Evolutionary conservation across 352 stramenopile genomes (phyloP), one percentile per base, ranked within the genome.

Genomic region (Phytophthora citrophthora): DNA sequence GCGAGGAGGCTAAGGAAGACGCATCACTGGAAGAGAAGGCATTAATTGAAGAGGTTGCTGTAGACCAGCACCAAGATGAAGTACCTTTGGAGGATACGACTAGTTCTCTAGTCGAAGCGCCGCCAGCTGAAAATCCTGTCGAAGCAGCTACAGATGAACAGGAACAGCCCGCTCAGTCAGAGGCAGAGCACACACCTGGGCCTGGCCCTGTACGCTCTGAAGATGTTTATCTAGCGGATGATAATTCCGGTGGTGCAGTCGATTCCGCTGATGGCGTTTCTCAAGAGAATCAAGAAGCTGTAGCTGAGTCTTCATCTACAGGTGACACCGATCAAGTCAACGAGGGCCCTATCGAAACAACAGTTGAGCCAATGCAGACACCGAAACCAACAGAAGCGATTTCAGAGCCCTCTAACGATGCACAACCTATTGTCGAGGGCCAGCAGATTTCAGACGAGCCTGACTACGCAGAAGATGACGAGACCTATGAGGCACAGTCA

Each of bases 401-500:
- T 16, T 2, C 13, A 9, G 16, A 27, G 36, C 1, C 41, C 23
- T 32, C 29, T 32, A 34, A 34, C 29, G 29, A 12, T 12, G 29
- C 8, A 34, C 29, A 34, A 13, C 29, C 8, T 4, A 4, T 10
- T 34, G 9, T 34, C 29, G 29, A 34, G 8, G 29, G 12, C 29
- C 29, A 34, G 29, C 29, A 34, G 29, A 8, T 3, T 34, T 34
- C 29, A 34, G 29, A 34, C 2, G 9, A 34, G 13, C 8, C 9
- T 34, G 29, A 34, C 29, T 34, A 34, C 29, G 29, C 29, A 34
- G 29, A 34, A 12, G 29, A 34, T 34, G 29, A 13, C 10, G 29
- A 10, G 9, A 23, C 43, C 29, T 16, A 52, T 31, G 54, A 70
- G 44, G 13, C 24, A 20, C 50, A 58, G 41, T 18, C 38, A 38